A percentile compares a stretch with the other conserved stretches of the same genome.
These are phyloP conservation scores for Mimosa pudica DNA, from an alignment of 306 rosid species.

Conservation along the genomic window DNA sequence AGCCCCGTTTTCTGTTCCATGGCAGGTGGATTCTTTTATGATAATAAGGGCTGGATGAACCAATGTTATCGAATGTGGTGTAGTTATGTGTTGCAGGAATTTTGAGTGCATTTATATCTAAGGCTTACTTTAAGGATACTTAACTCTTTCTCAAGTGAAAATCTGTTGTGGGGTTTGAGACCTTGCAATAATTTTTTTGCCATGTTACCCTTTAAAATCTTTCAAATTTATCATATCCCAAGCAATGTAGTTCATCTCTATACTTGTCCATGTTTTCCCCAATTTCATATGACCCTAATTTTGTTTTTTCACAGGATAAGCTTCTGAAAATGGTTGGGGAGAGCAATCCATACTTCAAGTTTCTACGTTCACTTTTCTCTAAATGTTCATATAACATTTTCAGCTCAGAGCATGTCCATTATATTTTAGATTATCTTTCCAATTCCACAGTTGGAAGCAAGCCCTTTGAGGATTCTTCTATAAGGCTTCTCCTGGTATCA, in stretches of 20 bases:
- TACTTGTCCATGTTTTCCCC: conserved; percentile 1
- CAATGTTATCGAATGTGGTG: conserved; percentile 26
- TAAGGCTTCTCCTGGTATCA: conserved; percentile 78
- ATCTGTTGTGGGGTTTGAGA: background rate
- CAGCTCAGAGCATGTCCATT: conserved; percentile 66
- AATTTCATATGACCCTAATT: conserved; percentile 13
- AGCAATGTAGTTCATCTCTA: conserved; percentile 20
- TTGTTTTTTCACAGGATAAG: conserved; percentile 56
- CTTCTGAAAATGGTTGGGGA: conserved; percentile 64
- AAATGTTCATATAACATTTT: conserved; percentile 84
- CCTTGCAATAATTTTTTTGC: conserved; percentile 15
- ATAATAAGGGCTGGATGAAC: conserved; percentile 9
- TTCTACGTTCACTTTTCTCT: conserved; percentile 62
- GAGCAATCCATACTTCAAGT: conserved; percentile 60
- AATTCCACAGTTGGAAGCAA: conserved; percentile 40
- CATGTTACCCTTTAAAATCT: conserved; percentile 11
- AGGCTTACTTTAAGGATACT: background rate
- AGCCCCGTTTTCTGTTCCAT: conserved; percentile 10
- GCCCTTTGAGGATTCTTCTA: conserved; percentile 62
- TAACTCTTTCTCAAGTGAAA: background rate
- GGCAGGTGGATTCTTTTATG: conserved; percentile 1
- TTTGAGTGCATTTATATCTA: conserved; percentile 23
- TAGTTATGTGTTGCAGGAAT: conserved; percentile 13
- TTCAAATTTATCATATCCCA: conserved; percentile 19
- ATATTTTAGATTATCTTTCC: conserved; percentile 58